Evolutionary conservation across 805 yeast species (phyloP), one percentile per base, ranked within the genome.

Genomic region (Lachancea meyersii): DNA sequence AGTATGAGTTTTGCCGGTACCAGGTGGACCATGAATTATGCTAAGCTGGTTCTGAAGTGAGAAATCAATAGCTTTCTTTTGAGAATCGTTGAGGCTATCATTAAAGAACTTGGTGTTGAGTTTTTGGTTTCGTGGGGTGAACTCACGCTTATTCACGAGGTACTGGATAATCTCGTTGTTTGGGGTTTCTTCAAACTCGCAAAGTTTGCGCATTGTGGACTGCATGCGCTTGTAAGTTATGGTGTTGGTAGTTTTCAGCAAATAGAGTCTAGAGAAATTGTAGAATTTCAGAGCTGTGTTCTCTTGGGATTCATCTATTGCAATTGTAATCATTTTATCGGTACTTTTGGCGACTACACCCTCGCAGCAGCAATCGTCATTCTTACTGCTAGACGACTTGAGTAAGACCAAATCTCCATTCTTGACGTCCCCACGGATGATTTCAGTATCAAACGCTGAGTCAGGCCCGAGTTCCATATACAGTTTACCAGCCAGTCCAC

Each of bases 1-100:
- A 0, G 97, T 89, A 48, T 81, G 82, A 0, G 97, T 91, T 46
- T 79, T 77, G 3, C 91, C 91, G 0, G 89, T 81, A 0, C 89
- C 89, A 4, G 89, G 89, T 1, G 89, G 88, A 0, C 88, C 89
- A 56, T 79, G 84, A 5, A 83, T 74, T 23, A 83, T 73, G 4
- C 76, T 64, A 5, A 83, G 58, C 3, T 80, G 79, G n/a, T 78
- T 74, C 2, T 65, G 60, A 13, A 87, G 40, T 1, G 94, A 73
- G 61, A 83, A 83, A 10, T 67, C 61, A 7, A 89, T 79, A 0
- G 97, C 96, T 2, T 69, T 57, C 36, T 70, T 71, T 57, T 91
- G 98, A 0, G 96, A 82, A 0, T 63, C 67, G 53, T 87, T 87
- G 11, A 64, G 44, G 17, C 41, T 34, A 7, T 36, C 27, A 32